Base-by-base conservation (phyloP, 305 asterid genomes). In the Andrographis paniculata region DNA sequence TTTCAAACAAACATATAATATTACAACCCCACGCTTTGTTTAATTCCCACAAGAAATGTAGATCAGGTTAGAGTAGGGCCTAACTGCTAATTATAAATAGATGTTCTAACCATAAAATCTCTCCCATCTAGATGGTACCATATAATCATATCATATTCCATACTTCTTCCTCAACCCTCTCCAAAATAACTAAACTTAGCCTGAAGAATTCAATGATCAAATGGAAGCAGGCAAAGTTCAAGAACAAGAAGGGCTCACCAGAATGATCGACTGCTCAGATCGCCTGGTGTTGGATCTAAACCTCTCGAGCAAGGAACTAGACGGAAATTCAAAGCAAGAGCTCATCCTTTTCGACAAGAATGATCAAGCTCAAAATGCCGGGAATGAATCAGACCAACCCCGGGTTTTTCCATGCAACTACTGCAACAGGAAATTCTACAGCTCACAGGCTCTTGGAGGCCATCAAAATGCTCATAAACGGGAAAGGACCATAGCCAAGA, bases 381-480 rank as follows among this genome's bases (percentile, higher is more conserved):
- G 14, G 42, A 28, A 27, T 4, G 61, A 49, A 22, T 13, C 48
- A 1, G 62, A 24, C 8, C 30, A 58, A 42, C 55, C 62, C 2
- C 71, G 69, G 1, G 84, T 79, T 0, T 87, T 81, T 42, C 65
- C 95, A 1, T 87, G 97, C 80, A 87, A 81, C 63, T 88, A 77
- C 58, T 88, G 95, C 62, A 84, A 65, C 23, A 55, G 94, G 4
- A 84, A 84, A 36, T 88, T 88, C 67, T 79, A 77, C 64, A 84
- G 95, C 60, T 88, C 97, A 0, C 95, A 88, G 46, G 97, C 97
- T 3, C 68, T 88, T 0, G 97, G 95, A 0, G 97, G 97, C 53
- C 97, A 88, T 28, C 97, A 88, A 47, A 87, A 87, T 37, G 97
- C 95, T 0, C 97, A 87, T 52, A 87, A 87, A 47, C 71, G 86